A percentile compares a stretch with the other conserved stretches of the same genome.
Conservation (phyloP, 305 asterid species). For the Coffea humblotiana region DNA sequence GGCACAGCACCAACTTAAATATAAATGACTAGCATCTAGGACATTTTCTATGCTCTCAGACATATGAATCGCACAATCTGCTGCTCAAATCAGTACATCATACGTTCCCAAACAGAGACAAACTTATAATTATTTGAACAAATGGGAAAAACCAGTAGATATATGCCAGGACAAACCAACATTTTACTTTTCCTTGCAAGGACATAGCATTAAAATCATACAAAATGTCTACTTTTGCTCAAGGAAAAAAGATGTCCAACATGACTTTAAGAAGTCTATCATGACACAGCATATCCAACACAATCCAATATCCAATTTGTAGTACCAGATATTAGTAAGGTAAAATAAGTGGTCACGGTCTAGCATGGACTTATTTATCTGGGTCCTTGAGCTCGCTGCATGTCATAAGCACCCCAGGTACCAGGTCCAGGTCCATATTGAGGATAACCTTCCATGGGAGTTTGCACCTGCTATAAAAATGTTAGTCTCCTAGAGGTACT, state of each 20-base stretch:
- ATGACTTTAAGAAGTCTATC: conserved; percentile 1
- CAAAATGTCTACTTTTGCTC: conserved; percentile 5
- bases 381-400: conserved; percentile 70
- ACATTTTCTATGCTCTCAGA: background rate
- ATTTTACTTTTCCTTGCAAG: background rate
- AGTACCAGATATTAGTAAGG: conserved; percentile 34
- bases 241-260: background rate
- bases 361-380: conserved; percentile 46
- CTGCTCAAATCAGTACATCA: background rate
- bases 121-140: background rate
- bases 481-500: background rate
- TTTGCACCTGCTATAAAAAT: conserved; percentile 50
- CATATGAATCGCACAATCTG: background rate
- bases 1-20: background rate
- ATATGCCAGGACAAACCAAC: background rate
- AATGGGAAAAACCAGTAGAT: background rate
- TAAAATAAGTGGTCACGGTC: conserved; percentile 26
- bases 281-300: conserved; percentile 15
- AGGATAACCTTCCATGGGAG: conserved; percentile 75
- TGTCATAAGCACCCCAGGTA: conserved; percentile 71
- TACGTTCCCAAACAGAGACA: background rate
- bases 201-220: conserved; percentile 1
- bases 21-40: background rate
- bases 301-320: conserved; percentile 19
- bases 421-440: conserved; percentile 74